Conservation (phyloP, 352 stramenopile species). For the Phytophthora megakarya region DNA sequence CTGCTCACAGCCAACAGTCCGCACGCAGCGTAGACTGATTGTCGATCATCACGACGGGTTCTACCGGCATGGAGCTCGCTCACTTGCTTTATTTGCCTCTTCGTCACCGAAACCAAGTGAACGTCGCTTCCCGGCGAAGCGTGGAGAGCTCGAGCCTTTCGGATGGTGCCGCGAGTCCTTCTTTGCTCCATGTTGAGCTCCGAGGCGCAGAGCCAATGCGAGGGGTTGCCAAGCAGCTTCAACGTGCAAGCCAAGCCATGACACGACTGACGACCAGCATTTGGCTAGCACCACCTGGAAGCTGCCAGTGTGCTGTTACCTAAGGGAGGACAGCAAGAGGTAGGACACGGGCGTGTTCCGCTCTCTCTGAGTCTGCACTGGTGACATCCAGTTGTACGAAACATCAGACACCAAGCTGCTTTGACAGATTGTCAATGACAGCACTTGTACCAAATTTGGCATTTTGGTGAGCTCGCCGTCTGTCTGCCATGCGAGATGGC, state of each 20-base stretch:
- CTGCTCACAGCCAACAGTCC: background rate
- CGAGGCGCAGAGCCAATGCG: slow-evolving; percentile 25
- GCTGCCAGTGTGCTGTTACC: too few relatives aligned
- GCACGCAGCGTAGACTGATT: slow-evolving; percentile 2
- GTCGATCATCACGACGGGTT: background rate
- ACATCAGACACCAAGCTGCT: too few relatives aligned
- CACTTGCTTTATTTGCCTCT: background rate
- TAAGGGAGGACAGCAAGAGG: too few relatives aligned
- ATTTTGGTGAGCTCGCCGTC: too few relatives aligned
- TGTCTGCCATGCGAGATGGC: too few relatives aligned
- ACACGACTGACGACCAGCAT: slow-evolving; percentile 7
- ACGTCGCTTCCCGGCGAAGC: background rate
- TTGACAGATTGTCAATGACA: too few relatives aligned
- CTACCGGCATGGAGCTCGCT: slow-evolving; percentile 4
- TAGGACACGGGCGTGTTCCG: too few relatives aligned
- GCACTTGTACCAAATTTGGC: too few relatives aligned
- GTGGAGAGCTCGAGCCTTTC: background rate
- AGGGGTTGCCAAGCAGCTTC: slow-evolving; percentile 12
- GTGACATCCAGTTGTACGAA: too few relatives aligned
- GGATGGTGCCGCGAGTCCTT: slow-evolving; percentile 7
- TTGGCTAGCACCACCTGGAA: slow-evolving; percentile 8
- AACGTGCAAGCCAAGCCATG: slow-evolving; percentile 7
- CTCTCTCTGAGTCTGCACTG: too few relatives aligned
- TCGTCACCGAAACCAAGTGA: background rate
- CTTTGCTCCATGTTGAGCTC: slow-evolving; percentile 1